These are phyloP conservation scores for Rasamsonia emersonii DNA, from an alignment of 2,329 filamentous ascomycete genomes.

Conservation along the genomic window DNA sequence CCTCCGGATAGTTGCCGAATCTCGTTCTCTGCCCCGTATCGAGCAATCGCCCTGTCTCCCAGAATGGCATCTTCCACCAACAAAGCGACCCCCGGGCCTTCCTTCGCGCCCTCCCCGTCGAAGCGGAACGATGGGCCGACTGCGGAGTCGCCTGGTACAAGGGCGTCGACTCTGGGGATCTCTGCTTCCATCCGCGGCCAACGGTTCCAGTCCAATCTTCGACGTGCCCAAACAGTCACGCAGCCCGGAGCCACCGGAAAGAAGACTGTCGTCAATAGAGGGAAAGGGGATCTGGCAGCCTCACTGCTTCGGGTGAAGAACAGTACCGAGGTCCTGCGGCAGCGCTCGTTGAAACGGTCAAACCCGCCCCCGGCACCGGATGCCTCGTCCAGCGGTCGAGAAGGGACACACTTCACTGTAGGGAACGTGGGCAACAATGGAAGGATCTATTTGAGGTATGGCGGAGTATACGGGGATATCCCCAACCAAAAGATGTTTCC, in stretches of 20 bases:
- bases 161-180: slow-evolving; percentile 8
- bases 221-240: slow-evolving; percentile 31
- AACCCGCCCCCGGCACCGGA: slow-evolving; percentile 50
- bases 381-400: slow-evolving; percentile 51
- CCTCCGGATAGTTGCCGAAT: too few species aligned
- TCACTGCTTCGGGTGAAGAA: slow-evolving; percentile 39
- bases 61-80: not conserved
- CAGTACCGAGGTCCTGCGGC: slow-evolving; percentile 42
- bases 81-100: not conserved
- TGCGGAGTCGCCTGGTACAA: slow-evolving; percentile 1
- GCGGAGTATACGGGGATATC: slow-evolving; percentile 5
- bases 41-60: not conserved
- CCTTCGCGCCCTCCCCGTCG: not conserved
- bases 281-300: slow-evolving; percentile 25
- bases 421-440: slow-evolving; percentile 77
- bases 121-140: not conserved
- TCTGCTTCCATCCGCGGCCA: slow-evolving; percentile 7
- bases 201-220: slow-evolving; percentile 19
- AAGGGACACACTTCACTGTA: slow-evolving; percentile 67
- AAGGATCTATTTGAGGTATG: slow-evolving; percentile 69
- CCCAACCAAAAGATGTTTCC: slow-evolving; percentile 9
- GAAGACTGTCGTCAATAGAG: slow-evolving; percentile 21
- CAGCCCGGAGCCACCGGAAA: slow-evolving; percentile 23
- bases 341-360: slow-evolving; percentile 30
- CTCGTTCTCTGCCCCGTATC: not conserved